Conservation (phyloP, 1,284 basidiomycete genomes). For the Fomitopsis palustris region DNA sequence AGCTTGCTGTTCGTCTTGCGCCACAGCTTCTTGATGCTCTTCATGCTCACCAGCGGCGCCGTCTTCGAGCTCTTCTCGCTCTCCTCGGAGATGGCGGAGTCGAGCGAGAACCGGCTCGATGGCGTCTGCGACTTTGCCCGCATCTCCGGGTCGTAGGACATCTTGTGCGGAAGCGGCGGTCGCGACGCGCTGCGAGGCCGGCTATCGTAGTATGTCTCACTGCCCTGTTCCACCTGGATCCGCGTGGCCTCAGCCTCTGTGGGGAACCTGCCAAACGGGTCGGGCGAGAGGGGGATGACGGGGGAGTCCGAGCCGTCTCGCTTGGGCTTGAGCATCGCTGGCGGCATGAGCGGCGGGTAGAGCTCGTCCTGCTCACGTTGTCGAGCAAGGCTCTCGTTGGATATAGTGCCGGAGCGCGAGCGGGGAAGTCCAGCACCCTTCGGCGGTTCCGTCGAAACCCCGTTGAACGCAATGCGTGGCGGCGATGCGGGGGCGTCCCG, state of each 20-base stretch:
- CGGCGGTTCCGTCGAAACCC: slow-evolving; percentile 57
- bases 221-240: slow-evolving; percentile 7
- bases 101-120: slow-evolving; percentile 70
- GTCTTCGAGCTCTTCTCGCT: slow-evolving; percentile 15
- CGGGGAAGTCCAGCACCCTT: slow-evolving; percentile 37
- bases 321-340: slow-evolving; percentile 21
- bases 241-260: slow-evolving; percentile 37
- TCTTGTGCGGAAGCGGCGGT: slow-evolving; percentile 14
- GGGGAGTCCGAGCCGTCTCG: slow-evolving; percentile 33
- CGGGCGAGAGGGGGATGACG: slow-evolving; percentile 70
- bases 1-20: slow-evolving; percentile 60
- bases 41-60: slow-evolving; percentile 57
- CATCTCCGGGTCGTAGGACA: slow-evolving; percentile 8
- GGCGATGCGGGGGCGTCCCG: slow-evolving; percentile 39
- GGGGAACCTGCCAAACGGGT: slow-evolving; percentile 72
- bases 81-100: slow-evolving; percentile 51
- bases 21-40: slow-evolving; percentile 70
- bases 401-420: slow-evolving; percentile 22
- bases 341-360: slow-evolving; percentile 39
- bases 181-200: not conserved
- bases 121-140: slow-evolving; percentile 24
- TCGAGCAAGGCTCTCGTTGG: slow-evolving; percentile 48
- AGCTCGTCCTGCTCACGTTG: slow-evolving; percentile 45
- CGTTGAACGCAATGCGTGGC: slow-evolving; percentile 64
- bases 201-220: slow-evolving; percentile 13